phyloP scores from a whole-genome alignment of 371 early-diverging fungal species.

The Apophysomyces variabilis region DNA sequence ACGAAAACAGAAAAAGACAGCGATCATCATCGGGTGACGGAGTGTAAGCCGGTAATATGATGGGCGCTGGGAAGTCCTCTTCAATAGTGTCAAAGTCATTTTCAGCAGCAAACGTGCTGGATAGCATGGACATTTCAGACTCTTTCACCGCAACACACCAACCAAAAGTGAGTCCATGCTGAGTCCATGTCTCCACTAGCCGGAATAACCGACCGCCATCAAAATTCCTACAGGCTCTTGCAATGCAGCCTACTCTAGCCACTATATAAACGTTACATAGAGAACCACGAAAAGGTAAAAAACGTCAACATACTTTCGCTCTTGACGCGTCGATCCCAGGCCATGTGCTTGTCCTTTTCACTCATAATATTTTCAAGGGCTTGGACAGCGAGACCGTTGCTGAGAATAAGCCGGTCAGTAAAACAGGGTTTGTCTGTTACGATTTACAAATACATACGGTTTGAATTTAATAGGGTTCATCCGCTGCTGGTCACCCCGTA shows the following conservation, averaged over 20 bases:
- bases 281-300: neutral
- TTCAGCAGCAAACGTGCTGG: neutral
- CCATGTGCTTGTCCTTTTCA: neutral
- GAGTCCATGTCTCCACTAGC: constrained; percentile 4
- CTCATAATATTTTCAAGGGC: constrained; percentile 8
- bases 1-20: constrained; percentile 3
- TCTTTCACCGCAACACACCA: constrained; percentile 6
- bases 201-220: constrained; percentile 3
- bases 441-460: neutral
- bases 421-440: neutral
- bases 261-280: neutral
- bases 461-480: constrained; percentile 8
- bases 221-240: neutral
- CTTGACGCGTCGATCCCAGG: constrained; percentile 4
- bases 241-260: constrained; percentile 4
- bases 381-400: constrained; percentile 3
- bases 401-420: neutral
- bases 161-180: constrained; percentile 1
- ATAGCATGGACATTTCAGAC: neutral
- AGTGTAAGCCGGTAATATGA: constrained; percentile 6
- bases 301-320: constrained; percentile 8
- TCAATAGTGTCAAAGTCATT: constrained; percentile 9
- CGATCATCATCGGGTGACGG: constrained; percentile 8
- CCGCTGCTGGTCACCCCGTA: constrained; percentile 3
- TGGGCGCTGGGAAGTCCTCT: constrained; percentile 10